Evolutionary conservation across 208 protist genomes (phyloP).

Genomic region (Trypanosoma avium): DNA sequence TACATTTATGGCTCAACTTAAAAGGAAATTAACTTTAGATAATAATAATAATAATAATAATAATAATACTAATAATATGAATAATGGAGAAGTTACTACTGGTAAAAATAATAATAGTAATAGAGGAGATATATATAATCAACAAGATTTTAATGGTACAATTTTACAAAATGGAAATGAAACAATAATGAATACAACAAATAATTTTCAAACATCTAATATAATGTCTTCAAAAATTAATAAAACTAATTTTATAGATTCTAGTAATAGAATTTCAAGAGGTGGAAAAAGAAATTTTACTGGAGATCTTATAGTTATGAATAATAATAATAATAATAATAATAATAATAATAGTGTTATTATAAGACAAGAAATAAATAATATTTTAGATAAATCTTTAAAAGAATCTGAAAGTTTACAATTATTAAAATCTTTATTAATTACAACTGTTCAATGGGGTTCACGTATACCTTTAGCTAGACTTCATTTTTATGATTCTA

Average conservation of each 20-base stretch:
- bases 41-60: neutral
- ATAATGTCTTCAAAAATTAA: neutral
- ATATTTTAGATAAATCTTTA: neutral
- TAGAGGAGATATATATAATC: neutral
- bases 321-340: too few species aligned
- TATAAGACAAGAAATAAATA: neutral
- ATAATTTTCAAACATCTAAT: neutral
- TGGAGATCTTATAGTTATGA: conserved; percentile 21
- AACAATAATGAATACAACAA: conserved; percentile 6
- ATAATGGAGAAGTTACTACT: too few species aligned
- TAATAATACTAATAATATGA: neutral
- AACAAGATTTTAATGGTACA: neutral
- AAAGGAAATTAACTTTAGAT: conserved; percentile 19
- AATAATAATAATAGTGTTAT: too few species aligned
- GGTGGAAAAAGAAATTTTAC: conserved; percentile 18
- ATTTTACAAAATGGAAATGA: conserved; percentile 8
- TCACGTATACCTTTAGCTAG: conserved; percentile 42
- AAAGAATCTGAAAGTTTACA: conserved; percentile 12
- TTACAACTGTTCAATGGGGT: conserved; percentile 55
- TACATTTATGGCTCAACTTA: conserved; percentile 64
- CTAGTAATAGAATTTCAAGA: neutral
- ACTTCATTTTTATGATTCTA: conserved; percentile 53
- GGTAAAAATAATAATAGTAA: neutral
- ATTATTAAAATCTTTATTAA: conserved; percentile 58
- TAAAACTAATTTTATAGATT: neutral